A percentile compares a stretch with the other conserved stretches of the same genome.
Evolutionary conservation across 192 early-diverging fungal species (phyloP).

Genomic region (Linnemannia zychae): DNA sequence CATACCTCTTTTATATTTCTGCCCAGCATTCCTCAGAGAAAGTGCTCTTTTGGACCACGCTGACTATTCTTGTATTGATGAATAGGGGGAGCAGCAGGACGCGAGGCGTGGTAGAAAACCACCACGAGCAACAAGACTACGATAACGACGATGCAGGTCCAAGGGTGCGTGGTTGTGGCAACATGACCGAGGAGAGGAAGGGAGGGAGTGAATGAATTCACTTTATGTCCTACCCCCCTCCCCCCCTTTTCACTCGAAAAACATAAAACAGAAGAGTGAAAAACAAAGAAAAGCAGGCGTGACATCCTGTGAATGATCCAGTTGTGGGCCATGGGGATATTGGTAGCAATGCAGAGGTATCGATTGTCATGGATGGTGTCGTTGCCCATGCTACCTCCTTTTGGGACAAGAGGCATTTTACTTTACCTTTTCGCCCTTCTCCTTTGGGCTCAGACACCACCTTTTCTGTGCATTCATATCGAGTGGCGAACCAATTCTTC

Average conservation of each 20-base stretch:
- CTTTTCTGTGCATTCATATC: neutral
- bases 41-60: neutral
- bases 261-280: neutral
- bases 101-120: neutral
- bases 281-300: neutral
- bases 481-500: neutral
- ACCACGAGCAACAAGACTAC: neutral
- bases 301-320: neutral
- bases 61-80: neutral
- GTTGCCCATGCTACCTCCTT: neutral
- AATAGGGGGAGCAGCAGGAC: no score
- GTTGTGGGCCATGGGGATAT: neutral
- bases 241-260: neutral
- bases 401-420: neutral
- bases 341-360: neutral
- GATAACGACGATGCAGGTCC: neutral
- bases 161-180: neutral
- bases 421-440: neutral
- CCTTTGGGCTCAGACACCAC: neutral
- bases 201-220: neutral
- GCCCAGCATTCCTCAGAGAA: neutral
- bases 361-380: neutral
- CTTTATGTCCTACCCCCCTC: neutral
- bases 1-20: neutral
- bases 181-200: neutral